Evolutionary conservation across 2,329 filamentous ascomycete genomes (phyloP).

Genomic region (Beauveria rudraprayagi): DNA sequence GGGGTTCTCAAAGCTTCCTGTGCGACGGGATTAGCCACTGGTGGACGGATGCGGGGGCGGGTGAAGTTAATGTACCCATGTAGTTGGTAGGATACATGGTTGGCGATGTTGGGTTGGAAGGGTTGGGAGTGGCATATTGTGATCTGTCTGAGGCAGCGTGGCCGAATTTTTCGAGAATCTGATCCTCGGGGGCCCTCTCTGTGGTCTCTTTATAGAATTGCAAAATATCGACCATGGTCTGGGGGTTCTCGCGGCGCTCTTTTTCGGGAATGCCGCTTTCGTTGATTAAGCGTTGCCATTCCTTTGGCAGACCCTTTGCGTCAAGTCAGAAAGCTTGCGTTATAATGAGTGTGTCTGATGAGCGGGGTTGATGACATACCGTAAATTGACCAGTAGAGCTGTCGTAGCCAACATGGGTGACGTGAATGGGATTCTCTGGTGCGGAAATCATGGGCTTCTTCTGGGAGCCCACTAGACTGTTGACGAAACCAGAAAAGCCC

Average conservation of each 20-base stretch:
- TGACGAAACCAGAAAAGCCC: slow-evolving; percentile 82
- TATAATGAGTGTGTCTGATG: slow-evolving; percentile 13
- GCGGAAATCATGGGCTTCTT: slow-evolving; percentile 93
- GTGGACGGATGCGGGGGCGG: too few relatives aligned
- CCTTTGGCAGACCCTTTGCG: slow-evolving; percentile 80
- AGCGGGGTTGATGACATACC: slow-evolving; percentile 43
- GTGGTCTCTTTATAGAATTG: slow-evolving; percentile 95
- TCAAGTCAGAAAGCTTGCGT: slow-evolving; percentile 13
- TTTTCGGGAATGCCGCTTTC: slow-evolving; percentile 95
- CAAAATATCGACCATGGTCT: slow-evolving; percentile 92
- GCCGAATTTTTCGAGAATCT: slow-evolving; percentile 93
- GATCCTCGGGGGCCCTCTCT: slow-evolving; percentile 70
- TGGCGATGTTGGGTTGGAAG: slow-evolving; percentile 41
- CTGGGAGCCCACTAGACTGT: slow-evolving; percentile 72
- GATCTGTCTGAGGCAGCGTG: slow-evolving; percentile 61
- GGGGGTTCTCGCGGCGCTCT: slow-evolving; percentile 90
- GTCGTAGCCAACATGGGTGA: slow-evolving; percentile 96
- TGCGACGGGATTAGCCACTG: neutral
- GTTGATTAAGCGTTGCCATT: slow-evolving; percentile 94
- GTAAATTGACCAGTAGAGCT: slow-evolving; percentile 95
- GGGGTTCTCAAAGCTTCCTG: slow-evolving; percentile 93
- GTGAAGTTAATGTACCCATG: slow-evolving; percentile 35
- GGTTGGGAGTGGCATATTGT: slow-evolving; percentile 33
- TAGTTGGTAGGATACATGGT: slow-evolving; percentile 47
- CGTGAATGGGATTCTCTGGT: slow-evolving; percentile 93